A percentile compares a stretch with the other conserved stretches of the same genome.
These are phyloP conservation scores for Phytophthora sansomeana DNA, from an alignment of 352 stramenopile genomes.

Conservation along the genomic window DNA sequence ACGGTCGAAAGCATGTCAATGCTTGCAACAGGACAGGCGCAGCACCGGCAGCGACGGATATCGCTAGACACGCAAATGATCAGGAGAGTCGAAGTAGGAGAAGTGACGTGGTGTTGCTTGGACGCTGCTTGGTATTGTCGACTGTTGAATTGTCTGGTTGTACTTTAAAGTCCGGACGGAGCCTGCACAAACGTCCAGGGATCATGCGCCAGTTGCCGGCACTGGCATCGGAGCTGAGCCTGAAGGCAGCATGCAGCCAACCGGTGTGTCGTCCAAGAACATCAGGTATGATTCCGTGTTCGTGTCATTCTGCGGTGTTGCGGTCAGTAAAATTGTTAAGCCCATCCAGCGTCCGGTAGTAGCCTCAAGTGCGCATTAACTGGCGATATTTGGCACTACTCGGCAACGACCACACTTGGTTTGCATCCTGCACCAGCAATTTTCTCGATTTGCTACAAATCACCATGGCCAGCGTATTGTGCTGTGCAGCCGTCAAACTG, in stretches of 20 bases:
- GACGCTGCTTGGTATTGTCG: constrained; percentile 12
- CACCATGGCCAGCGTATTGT: too few species aligned
- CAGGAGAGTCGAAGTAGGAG: constrained; percentile 3
- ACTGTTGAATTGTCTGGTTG: constrained; percentile 11
- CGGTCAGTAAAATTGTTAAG: too few species aligned
- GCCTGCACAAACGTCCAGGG: constrained; percentile 5
- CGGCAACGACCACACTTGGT: too few species aligned
- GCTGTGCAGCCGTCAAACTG: too few species aligned
- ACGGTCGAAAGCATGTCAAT: constrained; percentile 4
- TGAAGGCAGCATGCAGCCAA: not conserved
- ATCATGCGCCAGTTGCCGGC: constrained; percentile 7
- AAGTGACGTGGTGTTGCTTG: constrained; percentile 12
- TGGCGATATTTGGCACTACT: too few species aligned
- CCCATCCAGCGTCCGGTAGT: too few species aligned
- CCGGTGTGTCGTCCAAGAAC: too few species aligned
- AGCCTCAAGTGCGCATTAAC: too few species aligned
- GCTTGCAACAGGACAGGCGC: constrained; percentile 29
- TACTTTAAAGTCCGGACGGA: constrained; percentile 21
- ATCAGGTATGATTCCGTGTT: too few species aligned
- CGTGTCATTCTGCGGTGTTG: too few species aligned
- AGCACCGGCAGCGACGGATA: not conserved
- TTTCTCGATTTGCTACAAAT: too few species aligned
- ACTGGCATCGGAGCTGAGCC: not conserved
- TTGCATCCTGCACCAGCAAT: too few species aligned
- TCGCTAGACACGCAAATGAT: constrained; percentile 29